Base-by-base conservation (phyloP, 257 asterid species). In the Jacaranda mimosifolia region DNA sequence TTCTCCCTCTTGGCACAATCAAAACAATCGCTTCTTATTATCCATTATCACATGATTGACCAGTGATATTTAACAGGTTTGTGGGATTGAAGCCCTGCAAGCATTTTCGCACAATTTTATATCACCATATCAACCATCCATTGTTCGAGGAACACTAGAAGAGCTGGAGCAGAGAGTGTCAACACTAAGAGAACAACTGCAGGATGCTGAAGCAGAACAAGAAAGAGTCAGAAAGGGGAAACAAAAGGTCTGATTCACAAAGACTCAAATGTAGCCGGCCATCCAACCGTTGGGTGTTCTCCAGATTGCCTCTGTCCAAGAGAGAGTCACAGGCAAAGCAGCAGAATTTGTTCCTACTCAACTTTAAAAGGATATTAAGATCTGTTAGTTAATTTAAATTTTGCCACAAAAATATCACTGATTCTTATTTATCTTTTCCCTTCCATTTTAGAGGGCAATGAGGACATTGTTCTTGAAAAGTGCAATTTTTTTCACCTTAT, bases 71-170 rank as follows among this genome's bases (percentile, higher is more conserved):
- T 26, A 63, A 49, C 83, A 94, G 98, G 97, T 94, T 62, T 89
- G 96, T 40, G 98, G 98, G 14, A 85, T 92, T 38, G 91, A 91
- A 5, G 98, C 97, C 51, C 76, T 94, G 92, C 84, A 85, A 79
- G 81, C 86, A 74, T 92, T 92, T 83, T 92, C 97, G 0, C 73
- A 38, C 38, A 78, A 84, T 58, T 94, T 94, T 77, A 18, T 77
- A 78, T 26, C 91, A 0, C 97, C 89, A 14, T 94, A 92, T 80
- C 85, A 88, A 85, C 69, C 97, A 51, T 75, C 91, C 60, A 65
- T 89, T 38, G 67, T 65, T 70, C 89, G 87, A 76, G 97, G 97
- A 43, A 77, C 96, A 0, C 59, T 79, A 71, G 96, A 94, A 68
- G 98, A 89, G 83, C 74, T 89, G 73, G 91, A 92, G 83, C 75